A percentile compares a stretch with the other conserved stretches of the same genome.
Evolutionary conservation across 2,329 filamentous ascomycete genomes (phyloP).

Genomic region (Cercospora beticola): DNA sequence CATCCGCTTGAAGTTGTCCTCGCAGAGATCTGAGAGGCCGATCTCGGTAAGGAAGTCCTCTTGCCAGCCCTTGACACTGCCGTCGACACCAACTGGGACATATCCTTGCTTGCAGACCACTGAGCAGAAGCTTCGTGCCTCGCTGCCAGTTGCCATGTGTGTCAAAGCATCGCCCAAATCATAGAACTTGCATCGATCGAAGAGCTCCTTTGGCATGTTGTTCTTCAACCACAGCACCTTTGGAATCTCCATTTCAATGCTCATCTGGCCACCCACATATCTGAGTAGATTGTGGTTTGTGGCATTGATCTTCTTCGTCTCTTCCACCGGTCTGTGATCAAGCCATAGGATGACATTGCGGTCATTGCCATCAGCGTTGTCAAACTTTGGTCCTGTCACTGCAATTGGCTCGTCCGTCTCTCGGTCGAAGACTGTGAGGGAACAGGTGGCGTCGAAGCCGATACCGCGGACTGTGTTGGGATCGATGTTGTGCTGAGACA

Average conservation of each 20-base stretch:
- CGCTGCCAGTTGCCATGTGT: conserved; percentile 87
- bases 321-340: conserved; percentile 85
- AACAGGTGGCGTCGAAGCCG: conserved; percentile 98
- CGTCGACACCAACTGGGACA: conserved; percentile 94
- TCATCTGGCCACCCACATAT: conserved; percentile 98
- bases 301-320: conserved; percentile 90
- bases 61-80: conserved; percentile 97
- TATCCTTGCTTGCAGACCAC: conserved; percentile 97
- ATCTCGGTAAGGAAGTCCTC: conserved; percentile 87
- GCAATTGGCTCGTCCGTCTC: conserved; percentile 87
- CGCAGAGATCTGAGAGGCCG: conserved; percentile 77
- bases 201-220: conserved; percentile 89
- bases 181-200: conserved; percentile 94
- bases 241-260: conserved; percentile 98
- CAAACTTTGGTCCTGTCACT: conserved; percentile 86
- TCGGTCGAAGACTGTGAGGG: conserved; percentile 82
- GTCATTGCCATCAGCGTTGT: conserved; percentile 72
- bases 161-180: conserved; percentile 91
- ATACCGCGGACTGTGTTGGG: conserved; percentile 77
- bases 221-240: conserved; percentile 99
- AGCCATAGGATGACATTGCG: conserved; percentile 97
- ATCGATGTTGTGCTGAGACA: conserved; percentile 78
- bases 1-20: conserved; percentile 89
- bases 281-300: conserved; percentile 89
- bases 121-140: conserved; percentile 91